Base-by-base conservation (phyloP, 2,329 filamentous ascomycete genomes). In the Paradendryphiella salina region DNA sequence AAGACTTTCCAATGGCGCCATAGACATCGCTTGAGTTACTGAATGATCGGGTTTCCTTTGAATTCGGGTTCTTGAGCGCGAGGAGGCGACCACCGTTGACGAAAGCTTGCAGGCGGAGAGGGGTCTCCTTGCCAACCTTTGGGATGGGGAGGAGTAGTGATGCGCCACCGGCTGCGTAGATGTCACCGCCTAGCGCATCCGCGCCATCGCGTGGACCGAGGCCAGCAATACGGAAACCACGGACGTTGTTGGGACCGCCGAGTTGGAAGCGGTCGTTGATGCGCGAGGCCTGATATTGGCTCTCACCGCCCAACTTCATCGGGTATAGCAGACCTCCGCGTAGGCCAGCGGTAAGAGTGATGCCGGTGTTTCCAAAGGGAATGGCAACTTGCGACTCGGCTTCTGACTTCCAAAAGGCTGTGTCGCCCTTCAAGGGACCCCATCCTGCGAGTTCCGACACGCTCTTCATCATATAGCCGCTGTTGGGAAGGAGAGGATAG, bases 191-290 rank as follows among this genome's bases (percentile, higher is more conserved):
- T 0, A 96, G 85, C 0, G 92, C 86, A 74, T 99, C 93, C 14
- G 79, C 73, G 1, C 91, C 89, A 66, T 97, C 93, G 57, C 88
- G 87, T 3, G 94, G 92, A 7, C 94, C 94, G 5, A 99, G 81
- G 1, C 94, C 94, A 15, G 87, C 89, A 17, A 96, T 83, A 52
- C 90, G 86, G 80, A 99, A 99, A 1, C 94, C 94, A 47, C 94
- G 89, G 11, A 99, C 89, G 68, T 96, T 93, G 3, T 91, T 96
- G 3, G 94, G 93, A 0, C 94, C 94, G 35, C 94, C 94, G 26
- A 99, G 88, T 66, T 91, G 85, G 77, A 99, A 99, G 36, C 94
- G 90, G 73, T 99, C 94, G 70, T 95, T 96, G 66, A 97, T 82
- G 23, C 90, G 85, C 60, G 89, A 95, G 4, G 87, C 83, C 18